Base-by-base conservation (phyloP, 371 early-diverging fungal species). In the Choanephora cucurbitarum region DNA sequence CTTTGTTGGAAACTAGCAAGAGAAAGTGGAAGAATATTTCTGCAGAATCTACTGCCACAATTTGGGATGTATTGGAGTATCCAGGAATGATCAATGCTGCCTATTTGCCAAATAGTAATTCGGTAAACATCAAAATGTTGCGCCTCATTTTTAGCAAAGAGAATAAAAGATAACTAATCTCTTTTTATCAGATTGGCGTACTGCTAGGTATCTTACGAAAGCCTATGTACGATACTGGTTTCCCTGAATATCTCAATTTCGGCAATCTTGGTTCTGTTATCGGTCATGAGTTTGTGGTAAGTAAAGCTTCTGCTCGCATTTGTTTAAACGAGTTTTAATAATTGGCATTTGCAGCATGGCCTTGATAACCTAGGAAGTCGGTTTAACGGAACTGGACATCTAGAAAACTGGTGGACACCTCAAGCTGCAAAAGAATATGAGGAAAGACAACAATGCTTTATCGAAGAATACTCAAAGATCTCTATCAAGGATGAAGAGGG, bases 341-440 rank as follows among this genome's bases (percentile, higher is more conserved):
- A 47, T 42, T 18, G 5, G n/a, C n/a, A 33, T 24, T 11, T 33
- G 8, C 56, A 76, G 75, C 81, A 80, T 39, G 72, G 64, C 5
- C 72, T 78, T 43, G 81, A 80, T 44, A 67, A 62, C 39, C 28
- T 23, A 5, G 86, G 90, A 9, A 72, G 78, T 31, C 55, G 67
- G 37, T 87, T 66, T 53, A 79, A 88, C 46, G 55, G 56, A 13
- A 28, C 62, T 5, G 75, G 77, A 15, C 34, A 60, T 42, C 22
- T 62, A 22, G 62, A 18, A 3, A 69, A 84, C 54, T 89, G 89
- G 89, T 89, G 88, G 88, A 72, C 82, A 4, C 68, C 77, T 5
- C 43, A 52, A 7, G 75, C 87, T 0, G 49, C 51, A 8, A 47
- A 28, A 18, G 62, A 70, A 31, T 91, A 85, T 57, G 64, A 76